A percentile compares a stretch with the other conserved stretches of the same genome.
Evolutionary conservation across 2,329 filamentous ascomycete species (phyloP).

Genomic region (Fusarium sp.): DNA sequence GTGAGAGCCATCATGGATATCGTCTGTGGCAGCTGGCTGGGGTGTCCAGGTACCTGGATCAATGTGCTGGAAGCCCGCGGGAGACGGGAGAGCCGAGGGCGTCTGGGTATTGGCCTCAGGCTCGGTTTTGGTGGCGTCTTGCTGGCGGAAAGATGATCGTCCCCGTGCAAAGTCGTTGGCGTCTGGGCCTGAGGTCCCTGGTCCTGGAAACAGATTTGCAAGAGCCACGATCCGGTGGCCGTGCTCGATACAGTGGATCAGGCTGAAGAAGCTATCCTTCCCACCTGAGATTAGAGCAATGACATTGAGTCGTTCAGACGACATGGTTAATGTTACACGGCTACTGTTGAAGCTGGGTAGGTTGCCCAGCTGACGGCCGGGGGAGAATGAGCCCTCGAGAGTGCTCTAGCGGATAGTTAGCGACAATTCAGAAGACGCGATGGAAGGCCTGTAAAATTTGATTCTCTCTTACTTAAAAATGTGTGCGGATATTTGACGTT

Average conservation of each 20-base stretch:
- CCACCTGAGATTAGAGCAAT: slow-evolving; percentile 95
- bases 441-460: slow-evolving; percentile 9
- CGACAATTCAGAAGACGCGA: slow-evolving; percentile 15
- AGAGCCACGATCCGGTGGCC: slow-evolving; percentile 87
- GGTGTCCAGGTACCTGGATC: slow-evolving; percentile 36
- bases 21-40: slow-evolving; percentile 9
- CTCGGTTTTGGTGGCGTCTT: slow-evolving; percentile 26
- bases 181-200: slow-evolving; percentile 22
- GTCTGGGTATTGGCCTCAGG: slow-evolving; percentile 8
- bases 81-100: slow-evolving; percentile 19
- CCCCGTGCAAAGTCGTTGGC: slow-evolving; percentile 12
- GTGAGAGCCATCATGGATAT: slow-evolving; percentile 13
- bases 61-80: slow-evolving; percentile 36
- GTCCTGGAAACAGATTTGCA: slow-evolving; percentile 78
- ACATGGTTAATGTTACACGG: slow-evolving; percentile 47
- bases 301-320: slow-evolving; percentile 69
- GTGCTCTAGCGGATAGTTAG: slow-evolving; percentile 9
- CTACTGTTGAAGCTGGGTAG: neutral
- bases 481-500: slow-evolving; percentile 24
- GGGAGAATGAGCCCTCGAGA: slow-evolving; percentile 19
- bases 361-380: slow-evolving; percentile 4
- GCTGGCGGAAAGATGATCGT: slow-evolving; percentile 18
- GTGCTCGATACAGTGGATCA: slow-evolving; percentile 88
- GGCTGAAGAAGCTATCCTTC: slow-evolving; percentile 95
- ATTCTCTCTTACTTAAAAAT: slow-evolving; percentile 18